Percentiles rank a stretch among this genome's conserved stretches.
These are phyloP conservation scores for Rhynchosporium secalis DNA, from an alignment of 2,329 filamentous ascomycete species.

Conservation along the genomic window DNA sequence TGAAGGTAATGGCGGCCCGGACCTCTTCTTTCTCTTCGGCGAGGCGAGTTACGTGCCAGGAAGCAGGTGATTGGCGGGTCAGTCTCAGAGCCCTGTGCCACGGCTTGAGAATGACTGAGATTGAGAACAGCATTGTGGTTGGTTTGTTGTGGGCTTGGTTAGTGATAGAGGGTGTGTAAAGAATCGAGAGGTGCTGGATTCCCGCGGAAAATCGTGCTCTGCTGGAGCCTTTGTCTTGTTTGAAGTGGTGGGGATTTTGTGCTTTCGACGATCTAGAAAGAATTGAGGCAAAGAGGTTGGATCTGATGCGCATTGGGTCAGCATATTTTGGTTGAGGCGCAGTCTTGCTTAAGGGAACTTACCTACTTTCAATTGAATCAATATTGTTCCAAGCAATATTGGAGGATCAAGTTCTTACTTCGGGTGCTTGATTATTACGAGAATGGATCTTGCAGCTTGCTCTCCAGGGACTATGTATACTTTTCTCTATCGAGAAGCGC, in stretches of 20 bases:
- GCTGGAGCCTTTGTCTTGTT: background rate
- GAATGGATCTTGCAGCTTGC: no score
- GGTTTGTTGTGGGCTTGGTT: background rate
- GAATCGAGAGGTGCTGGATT: background rate
- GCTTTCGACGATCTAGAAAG: background rate
- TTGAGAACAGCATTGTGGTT: background rate
- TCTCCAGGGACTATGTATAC: no score
- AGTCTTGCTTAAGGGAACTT: no score
- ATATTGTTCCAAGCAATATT: no score
- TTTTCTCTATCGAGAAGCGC: no score
- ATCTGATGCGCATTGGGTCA: no score
- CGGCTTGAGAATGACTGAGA: background rate
- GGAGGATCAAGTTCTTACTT: no score
- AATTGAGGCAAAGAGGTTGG: no score
- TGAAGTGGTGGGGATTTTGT: background rate
- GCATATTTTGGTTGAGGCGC: no score
- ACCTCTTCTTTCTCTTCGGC: background rate
- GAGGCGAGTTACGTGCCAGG: background rate
- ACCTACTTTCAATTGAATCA: no score
- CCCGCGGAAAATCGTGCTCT: background rate
- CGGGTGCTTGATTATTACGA: no score
- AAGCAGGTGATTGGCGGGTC: background rate
- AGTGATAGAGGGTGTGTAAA: background rate
- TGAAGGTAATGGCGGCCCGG: background rate
- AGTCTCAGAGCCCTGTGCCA: background rate